Evolutionary conservation across 2,329 filamentous ascomycete genomes (phyloP).

Genomic region (Diaporthe vexans): DNA sequence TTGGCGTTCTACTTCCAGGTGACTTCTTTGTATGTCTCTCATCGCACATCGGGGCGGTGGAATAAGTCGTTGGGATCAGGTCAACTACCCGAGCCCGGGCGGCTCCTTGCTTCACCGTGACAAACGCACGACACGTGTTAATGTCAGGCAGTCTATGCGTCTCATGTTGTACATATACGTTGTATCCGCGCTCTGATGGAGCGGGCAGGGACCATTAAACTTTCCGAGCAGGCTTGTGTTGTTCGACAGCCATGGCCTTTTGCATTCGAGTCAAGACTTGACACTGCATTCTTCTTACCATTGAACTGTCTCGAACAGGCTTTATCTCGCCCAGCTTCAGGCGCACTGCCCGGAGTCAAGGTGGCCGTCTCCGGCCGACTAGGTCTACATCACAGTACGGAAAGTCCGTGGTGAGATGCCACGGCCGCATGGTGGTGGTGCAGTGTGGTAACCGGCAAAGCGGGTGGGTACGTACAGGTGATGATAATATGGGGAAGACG

Average conservation of each 20-base stretch:
- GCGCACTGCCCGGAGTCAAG: not conserved
- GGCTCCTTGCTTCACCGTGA: not conserved
- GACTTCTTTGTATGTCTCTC: not conserved
- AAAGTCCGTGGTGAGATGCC: not conserved
- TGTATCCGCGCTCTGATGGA: conserved; percentile 5
- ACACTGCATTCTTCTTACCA: not conserved
- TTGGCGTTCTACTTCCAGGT: no score
- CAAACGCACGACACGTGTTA: conserved; percentile 3
- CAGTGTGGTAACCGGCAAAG: not conserved
- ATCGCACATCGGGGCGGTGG: not conserved
- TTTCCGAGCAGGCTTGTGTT: not conserved
- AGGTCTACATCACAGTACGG: not conserved
- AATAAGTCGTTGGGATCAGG: not conserved
- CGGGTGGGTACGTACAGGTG: conserved; percentile 12
- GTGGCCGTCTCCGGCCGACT: no score
- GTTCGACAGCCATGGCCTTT: not conserved
- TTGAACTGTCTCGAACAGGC: not conserved
- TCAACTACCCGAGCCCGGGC: not conserved
- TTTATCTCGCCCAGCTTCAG: not conserved
- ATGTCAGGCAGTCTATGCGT: conserved; percentile 1
- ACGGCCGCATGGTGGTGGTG: conserved; percentile 4
- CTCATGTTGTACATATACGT: not conserved
- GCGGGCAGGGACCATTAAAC: not conserved
- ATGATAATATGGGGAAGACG: conserved; percentile 38
- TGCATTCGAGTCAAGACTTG: not conserved